Evolutionary conservation across 2,329 filamentous ascomycete genomes (phyloP), one percentile per base, ranked within the genome.

Genomic region (Alternaria consortialis): DNA sequence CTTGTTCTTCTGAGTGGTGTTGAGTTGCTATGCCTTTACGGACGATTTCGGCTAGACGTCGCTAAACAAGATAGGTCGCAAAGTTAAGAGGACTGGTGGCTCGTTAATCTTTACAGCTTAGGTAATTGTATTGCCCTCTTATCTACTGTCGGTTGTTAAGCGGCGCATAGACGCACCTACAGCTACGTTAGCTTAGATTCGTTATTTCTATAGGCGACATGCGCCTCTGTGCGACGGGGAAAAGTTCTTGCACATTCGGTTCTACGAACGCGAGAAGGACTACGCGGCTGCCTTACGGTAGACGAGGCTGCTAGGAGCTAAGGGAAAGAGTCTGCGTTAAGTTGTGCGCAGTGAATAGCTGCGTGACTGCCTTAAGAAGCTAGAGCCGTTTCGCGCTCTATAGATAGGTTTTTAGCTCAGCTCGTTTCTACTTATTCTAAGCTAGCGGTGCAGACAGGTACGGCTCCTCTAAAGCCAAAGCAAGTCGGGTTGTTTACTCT

Each of bases 161-260:
- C 5, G 7, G 52, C 12, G 32, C 13, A 56, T 13, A 46, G 58
- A 60, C 27, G n/a, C 29, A 34, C 55, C 53, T 3, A 6, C 15
- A 50, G 44, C 44, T 54, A 44, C 37, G 17, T 12, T 59, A 15
- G 13, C 15, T 15, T 2, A 57, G 31, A 63, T 67, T 51, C 20
- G 29, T 34, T 7, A 60, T 39, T 53, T 43, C n/a, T 65, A 67
- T 4, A 58, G 23, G 7, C 40, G 27, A 34, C 51, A 65, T 57
- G 12, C 36, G 34, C 5, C 48, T 53, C 12, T 54, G 15, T 57
- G 15, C 56, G 17, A 67, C 25, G 15, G 62, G 3, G 47, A 67
- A 39, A 65, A 65, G 53, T 67, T 63, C 31, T 53, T 67, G 6
- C 23, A 60, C 12, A 65, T 67, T 40, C 17, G 11, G 5, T 65